These are phyloP conservation scores for Malassezia yamatoensis DNA, from an alignment of 1,284 basidiomycete species.

Conservation along the genomic window DNA sequence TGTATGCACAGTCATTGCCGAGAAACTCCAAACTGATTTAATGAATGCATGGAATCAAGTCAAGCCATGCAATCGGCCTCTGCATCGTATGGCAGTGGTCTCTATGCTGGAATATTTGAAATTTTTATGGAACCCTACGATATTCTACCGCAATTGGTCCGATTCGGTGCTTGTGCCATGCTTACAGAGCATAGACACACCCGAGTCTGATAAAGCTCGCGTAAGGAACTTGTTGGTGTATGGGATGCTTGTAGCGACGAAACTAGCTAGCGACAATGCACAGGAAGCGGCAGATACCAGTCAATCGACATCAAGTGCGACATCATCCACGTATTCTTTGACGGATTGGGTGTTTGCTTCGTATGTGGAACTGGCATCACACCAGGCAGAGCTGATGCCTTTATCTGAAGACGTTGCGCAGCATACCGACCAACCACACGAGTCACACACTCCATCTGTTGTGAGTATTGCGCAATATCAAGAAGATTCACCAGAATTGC, in stretches of 20 bases:
- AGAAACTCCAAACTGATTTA: conserved; percentile 5
- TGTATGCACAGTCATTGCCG: conserved; percentile 1
- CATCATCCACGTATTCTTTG: conserved; percentile 3
- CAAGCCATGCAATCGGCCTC: not conserved
- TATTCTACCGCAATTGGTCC: conserved; percentile 38
- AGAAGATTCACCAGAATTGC: conserved; percentile 13
- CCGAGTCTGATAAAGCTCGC: conserved; percentile 22
- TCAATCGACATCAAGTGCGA: not conserved
- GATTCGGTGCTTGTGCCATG: conserved; percentile 35
- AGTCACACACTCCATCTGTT: not conserved
- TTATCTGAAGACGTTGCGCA: conserved; percentile 6
- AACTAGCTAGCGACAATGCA: too few relatives aligned
- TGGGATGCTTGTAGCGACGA: conserved; percentile 21
- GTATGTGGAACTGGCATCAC: conserved; percentile 31
- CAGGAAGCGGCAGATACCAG: too few relatives aligned
- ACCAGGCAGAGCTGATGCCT: conserved; percentile 14
- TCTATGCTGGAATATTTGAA: conserved; percentile 20
- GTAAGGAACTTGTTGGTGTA: conserved; percentile 30
- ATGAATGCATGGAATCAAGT: not conserved
- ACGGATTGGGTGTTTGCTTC: conserved; percentile 35
- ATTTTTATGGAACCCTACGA: conserved; percentile 23
- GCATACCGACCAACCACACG: not conserved
- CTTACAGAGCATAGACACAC: conserved; percentile 25
- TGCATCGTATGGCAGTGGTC: not conserved
- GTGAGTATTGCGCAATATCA: not conserved